Evolutionary conservation across 768 basidiomycete genomes (phyloP), one percentile per base, ranked within the genome.

Genomic region (Mrakia blollopis): DNA sequence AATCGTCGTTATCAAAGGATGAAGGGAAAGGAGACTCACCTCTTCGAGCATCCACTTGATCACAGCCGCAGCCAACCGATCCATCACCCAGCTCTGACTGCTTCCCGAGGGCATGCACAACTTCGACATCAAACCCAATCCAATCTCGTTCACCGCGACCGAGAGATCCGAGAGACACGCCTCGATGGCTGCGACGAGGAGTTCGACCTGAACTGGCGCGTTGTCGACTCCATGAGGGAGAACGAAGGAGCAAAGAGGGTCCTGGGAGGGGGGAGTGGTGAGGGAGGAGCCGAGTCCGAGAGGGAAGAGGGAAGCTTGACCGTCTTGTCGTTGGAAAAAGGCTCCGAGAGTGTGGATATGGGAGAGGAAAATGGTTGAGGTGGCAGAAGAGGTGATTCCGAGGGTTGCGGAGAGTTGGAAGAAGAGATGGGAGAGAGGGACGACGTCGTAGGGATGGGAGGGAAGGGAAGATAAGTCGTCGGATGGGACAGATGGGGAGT

Each of bases 131-230:
- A 57, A n/a, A 0, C n/a, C 57, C 25, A 57, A 28, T 11, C 57
- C 57, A 8, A 57, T 28, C 57, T 57, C 57, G 57, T 57, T 57
- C 57, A 28, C 28, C 7, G 57, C 57, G 57, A 57, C 28, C 10
- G 25, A n/a, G 57, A 57, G 57, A 57, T 57, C 57, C 25, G 57
- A n/a, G 25, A 57, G 57, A 28, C 57, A 57, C 10, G 57, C 57
- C 18, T 57, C 57, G 57, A 57, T 57, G 57, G 57, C 57, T 57
- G 57, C 23, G 25, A 57, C 57, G 57, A 57, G 57, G 57, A 57
- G 57, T 9, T 57, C 25, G 57, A 57, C 57, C 28, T 57, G 57
- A 6, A 57, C 57, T n/a, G 57, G n/a, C 13, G 57, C n/a, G 57
- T 57, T 28, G 57, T 57, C 57, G 23, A 57, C 57, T 57, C 57